Evolutionary conservation across 352 stramenopile genomes (phyloP), one percentile per base, ranked within the genome.

Genomic region (Phytophthora uliginosa): DNA sequence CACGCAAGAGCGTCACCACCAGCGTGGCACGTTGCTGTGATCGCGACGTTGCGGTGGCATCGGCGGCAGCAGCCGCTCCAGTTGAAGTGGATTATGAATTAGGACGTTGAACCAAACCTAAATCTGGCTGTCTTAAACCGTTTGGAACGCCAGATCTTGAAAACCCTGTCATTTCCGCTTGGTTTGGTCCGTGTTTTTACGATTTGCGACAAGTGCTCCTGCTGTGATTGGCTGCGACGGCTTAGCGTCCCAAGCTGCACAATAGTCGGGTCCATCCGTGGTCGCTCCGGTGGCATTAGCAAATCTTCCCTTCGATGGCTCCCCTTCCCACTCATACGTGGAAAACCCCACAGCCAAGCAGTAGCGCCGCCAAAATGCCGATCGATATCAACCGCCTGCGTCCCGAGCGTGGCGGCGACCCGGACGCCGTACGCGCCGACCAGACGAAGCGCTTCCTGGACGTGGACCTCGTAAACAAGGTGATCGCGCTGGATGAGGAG

Each of bases 321-420:
- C 54, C 62, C 36, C 59, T 69, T 31, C 53, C 3, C 58, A 47
- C 40, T 58, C 64, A 77, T 67, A 64, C 54, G 74, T 74, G 60
- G 66, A 81, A 79, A 79, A 76, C 38, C 66, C 52, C 69, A 63
- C 36, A 74, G 48, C 69, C 63, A 81, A 78, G 63, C 52, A 67
- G 18, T 31, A 60, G 57, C 10, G 13, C 9, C 34, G 28, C 50
- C 15, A 81, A 68, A 69, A 99, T 99, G 98, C 97, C 97, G 63
- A 99, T 99, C 74, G 97, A 99, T 86, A 99, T 99, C 76, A 99
- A 99, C 81, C 92, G 97, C 59, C 85, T 99, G 59, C 94, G 98
- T 58, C 89, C 89, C 61, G 98, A 99, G 78, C 95, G 96, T 60
- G 97, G 97, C 59, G 98, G 98, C 64, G 89, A 99, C 82, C 97